Base-by-base conservation (phyloP, 805 yeast genomes). In the Saturnispora sekii region DNA sequence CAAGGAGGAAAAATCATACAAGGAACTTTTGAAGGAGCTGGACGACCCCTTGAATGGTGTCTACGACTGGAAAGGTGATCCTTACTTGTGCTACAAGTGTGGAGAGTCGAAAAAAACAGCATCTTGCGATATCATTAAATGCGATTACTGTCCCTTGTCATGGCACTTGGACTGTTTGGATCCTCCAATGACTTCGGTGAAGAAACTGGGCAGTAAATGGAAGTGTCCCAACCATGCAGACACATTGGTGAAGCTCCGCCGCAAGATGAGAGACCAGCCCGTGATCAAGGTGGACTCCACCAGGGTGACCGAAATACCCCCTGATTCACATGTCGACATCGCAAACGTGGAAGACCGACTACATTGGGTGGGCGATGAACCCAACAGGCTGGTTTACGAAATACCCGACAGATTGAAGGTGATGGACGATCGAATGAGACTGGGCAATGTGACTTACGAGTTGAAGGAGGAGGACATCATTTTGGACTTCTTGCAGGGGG, bases 121-220 rank as follows among this genome's bases (percentile, higher is more conserved):
- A 10, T 14, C 15, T 10, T 79, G 93, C 5, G 69, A 74, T 32
- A 68, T 89, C 15, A 73, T 80, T 12, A 76, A 75, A 46, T 89
- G 97, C 61, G 96, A 87, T 56, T 84, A 81, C 56, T 89, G 97
- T 61, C 69, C 81, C 0, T 67, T 83, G 3, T 73, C 79, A 14
- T 89, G 95, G 94, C 97, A 89, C 64, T 62, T 89, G 39, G 96
- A 90, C 62, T 89, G 97, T 61, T 62, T 89, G 12, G 69, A 73
- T 42, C 84, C 85, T 1, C 95, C 96, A 1, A 65, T 86, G 53
- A 71, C 85, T 12, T 69, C 81, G 5, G 76, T 81, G 15, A 85
- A 86, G 54, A 78, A 81, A 35, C 59, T 84, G 37, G 94, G 93
- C 2, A 69, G 70, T 38, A 84, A 81, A 60, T 90, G 96, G 97